Percentiles rank a stretch among this genome's conserved stretches.
Conservation (phyloP, 2,329 filamentous ascomycete species). For the Botrytis paeoniae region DNA sequence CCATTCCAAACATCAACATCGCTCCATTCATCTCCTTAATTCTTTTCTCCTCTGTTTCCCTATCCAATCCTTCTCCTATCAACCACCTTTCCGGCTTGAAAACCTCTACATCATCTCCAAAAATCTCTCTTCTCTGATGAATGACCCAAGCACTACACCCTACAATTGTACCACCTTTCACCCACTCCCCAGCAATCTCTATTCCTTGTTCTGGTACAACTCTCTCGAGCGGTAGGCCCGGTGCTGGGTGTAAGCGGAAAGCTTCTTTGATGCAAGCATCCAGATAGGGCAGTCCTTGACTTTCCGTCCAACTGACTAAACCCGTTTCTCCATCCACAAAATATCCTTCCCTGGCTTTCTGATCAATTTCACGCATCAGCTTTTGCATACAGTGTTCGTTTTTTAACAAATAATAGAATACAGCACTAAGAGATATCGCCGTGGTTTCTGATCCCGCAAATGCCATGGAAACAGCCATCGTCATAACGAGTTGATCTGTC, state of each 20-base stretch:
- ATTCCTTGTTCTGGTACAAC: conserved; percentile 64
- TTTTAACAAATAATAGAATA: conserved; percentile 73
- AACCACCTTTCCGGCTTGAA: conserved; percentile 70
- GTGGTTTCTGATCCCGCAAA: conserved; percentile 79
- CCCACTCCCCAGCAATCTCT: conserved; percentile 58
- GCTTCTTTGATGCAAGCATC: conserved; percentile 77
- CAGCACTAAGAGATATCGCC: conserved; percentile 66
- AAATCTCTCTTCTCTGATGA: conserved; percentile 65
- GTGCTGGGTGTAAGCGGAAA: conserved; percentile 72
- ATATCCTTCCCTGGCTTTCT: conserved; percentile 49
- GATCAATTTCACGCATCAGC: conserved; percentile 62
- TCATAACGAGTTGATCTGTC: conserved; percentile 65
- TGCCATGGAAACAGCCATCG: conserved; percentile 69
- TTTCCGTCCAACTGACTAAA: conserved; percentile 66
- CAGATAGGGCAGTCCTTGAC: conserved; percentile 69
- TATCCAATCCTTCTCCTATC: conserved; percentile 41
- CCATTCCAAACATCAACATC: conserved; percentile 74
- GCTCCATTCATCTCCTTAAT: conserved; percentile 64
- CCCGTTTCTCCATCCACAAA: conserved; percentile 53
- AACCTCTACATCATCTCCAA: conserved; percentile 62
- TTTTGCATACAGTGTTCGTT: conserved; percentile 54
- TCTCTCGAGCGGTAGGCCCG: conserved; percentile 70
- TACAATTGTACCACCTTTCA: conserved; percentile 70
- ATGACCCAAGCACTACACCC: conserved; percentile 75
- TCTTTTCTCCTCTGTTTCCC: conserved; percentile 47